These are phyloP conservation scores for Trichophaea hybrida DNA, from an alignment of 2,329 filamentous ascomycete species.

Conservation along the genomic window DNA sequence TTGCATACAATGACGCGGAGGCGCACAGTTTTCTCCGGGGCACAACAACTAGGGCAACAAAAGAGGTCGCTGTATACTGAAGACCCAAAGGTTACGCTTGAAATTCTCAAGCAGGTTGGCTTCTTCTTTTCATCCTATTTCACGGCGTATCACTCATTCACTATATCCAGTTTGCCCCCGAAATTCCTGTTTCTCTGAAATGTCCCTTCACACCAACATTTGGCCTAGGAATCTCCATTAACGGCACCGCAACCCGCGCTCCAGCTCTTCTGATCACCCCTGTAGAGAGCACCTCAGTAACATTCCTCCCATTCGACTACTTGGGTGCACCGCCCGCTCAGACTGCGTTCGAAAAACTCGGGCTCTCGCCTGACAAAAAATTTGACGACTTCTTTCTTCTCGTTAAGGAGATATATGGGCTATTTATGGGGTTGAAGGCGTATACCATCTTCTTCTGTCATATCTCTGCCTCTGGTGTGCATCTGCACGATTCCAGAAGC, in stretches of 20 bases:
- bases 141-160: not conserved
- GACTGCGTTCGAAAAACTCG: not conserved
- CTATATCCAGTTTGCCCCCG: not conserved
- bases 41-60: not conserved
- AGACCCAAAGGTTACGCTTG: not conserved
- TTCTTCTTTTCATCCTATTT: not conserved
- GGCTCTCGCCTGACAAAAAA: not conserved
- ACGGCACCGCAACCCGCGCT: not conserved
- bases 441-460: not conserved
- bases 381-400: not conserved
- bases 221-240: not conserved
- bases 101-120: not conserved
- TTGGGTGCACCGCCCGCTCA: not conserved
- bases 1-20: constrained; percentile 1
- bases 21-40: not conserved
- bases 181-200: not conserved
- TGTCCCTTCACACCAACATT: not conserved
- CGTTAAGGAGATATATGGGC: not conserved
- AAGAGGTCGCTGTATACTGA: not conserved
- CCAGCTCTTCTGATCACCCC: not conserved
- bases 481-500: not conserved
- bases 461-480: not conserved
- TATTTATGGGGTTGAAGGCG: not conserved
- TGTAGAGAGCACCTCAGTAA: not conserved
- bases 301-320: not conserved